These are phyloP conservation scores for Sphaerobolus stellatus DNA, from an alignment of 1,284 basidiomycete genomes.

Conservation along the genomic window DNA sequence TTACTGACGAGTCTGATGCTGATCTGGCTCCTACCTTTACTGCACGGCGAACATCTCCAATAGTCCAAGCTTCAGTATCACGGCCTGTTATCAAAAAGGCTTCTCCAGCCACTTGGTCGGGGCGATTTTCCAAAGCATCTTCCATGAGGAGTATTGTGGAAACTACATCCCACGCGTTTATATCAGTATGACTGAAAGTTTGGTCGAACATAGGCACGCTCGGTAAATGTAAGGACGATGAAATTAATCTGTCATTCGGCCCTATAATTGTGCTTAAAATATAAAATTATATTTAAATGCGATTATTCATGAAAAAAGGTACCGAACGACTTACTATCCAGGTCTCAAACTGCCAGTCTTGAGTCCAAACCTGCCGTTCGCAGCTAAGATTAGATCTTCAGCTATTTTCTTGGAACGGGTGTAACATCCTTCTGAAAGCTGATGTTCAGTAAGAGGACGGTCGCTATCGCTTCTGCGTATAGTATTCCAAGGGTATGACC, in stretches of 20 bases:
- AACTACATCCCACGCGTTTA: slow-evolving; percentile 38
- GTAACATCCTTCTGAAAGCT: slow-evolving; percentile 27
- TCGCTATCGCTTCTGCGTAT: slow-evolving; percentile 26
- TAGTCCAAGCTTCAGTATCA: slow-evolving; percentile 28
- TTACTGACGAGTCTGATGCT: too few species aligned
- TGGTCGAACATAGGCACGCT: slow-evolving; percentile 32
- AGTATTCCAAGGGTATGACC: slow-evolving; percentile 14
- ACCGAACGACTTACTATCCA: slow-evolving; percentile 26
- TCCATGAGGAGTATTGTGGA: slow-evolving; percentile 34
- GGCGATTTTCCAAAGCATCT: slow-evolving; percentile 27
- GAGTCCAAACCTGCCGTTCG: slow-evolving; percentile 25
- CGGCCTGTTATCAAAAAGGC: slow-evolving; percentile 35
- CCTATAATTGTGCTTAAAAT: slow-evolving; percentile 33
- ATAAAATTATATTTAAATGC: neutral
- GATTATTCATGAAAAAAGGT: neutral
- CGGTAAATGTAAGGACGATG: slow-evolving; percentile 29
- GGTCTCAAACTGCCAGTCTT: slow-evolving; percentile 33
- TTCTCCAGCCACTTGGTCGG: slow-evolving; percentile 29
- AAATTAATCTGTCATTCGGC: slow-evolving; percentile 33
- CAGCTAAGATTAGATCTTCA: slow-evolving; percentile 30
- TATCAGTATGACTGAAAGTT: slow-evolving; percentile 28
- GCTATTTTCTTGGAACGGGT: slow-evolving; percentile 31
- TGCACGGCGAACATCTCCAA: slow-evolving; percentile 27
- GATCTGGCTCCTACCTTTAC: slow-evolving; percentile 29
- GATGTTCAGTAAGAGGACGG: slow-evolving; percentile 18